These are phyloP conservation scores for Phalaenopsis aphrodite DNA, from an alignment of 106 monocot species.

Conservation along the genomic window DNA sequence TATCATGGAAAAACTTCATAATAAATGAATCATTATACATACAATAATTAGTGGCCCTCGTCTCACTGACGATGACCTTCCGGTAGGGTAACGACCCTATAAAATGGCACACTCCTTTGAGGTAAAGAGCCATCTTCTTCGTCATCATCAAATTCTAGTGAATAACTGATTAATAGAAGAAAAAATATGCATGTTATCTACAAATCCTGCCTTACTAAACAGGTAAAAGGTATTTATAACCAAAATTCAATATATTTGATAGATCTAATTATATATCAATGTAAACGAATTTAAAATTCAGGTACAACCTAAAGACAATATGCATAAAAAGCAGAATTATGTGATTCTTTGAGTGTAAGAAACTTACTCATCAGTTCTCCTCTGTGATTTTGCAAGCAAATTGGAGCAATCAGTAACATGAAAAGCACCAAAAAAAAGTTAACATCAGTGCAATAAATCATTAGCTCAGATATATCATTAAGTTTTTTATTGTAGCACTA, in stretches of 20 bases:
- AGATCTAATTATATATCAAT: no score
- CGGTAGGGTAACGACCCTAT: conserved; percentile 76
- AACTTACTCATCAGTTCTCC: conserved; percentile 97
- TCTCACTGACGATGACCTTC: conserved; percentile 77
- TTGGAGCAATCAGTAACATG: conserved; percentile 18
- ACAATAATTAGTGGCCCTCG: background rate
- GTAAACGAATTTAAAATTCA: background rate
- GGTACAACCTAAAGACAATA: background rate
- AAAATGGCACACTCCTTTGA: conserved; percentile 68
- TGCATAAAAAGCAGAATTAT: background rate
- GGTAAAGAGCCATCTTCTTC: conserved; percentile 94
- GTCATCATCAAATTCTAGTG: conserved; percentile 93
- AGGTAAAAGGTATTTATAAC: background rate
- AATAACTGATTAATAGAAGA: conserved; percentile 40
- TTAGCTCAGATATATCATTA: background rate
- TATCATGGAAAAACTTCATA: no score
- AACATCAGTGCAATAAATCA: conserved; percentile 11
- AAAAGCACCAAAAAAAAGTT: conserved; percentile 6
- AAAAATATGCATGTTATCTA: conserved; percentile 2
- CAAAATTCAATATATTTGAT: background rate
- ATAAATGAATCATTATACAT: background rate
- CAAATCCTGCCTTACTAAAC: background rate
- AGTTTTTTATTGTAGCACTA: background rate
- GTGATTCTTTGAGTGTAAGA: background rate
- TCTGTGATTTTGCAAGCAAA: conserved; percentile 36